Percentiles rank a stretch among this genome's conserved stretches.
Evolutionary conservation across 371 early-diverging fungal species (phyloP).

Genomic region (Vittaforma corneae): DNA sequence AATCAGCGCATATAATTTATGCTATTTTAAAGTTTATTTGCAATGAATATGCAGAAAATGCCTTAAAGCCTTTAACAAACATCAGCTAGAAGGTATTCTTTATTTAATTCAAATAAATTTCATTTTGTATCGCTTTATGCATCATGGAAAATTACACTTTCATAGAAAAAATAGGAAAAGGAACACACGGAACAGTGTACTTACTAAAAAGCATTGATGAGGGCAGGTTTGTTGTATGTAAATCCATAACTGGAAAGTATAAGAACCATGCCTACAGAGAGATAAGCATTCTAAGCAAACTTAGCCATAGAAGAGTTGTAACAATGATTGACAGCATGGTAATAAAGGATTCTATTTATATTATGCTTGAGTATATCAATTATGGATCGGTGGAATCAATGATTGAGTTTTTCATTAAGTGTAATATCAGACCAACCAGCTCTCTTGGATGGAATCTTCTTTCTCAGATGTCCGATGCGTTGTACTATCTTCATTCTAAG

Average conservation of each 20-base stretch:
- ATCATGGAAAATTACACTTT: constrained; percentile 50
- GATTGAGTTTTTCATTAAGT: constrained; percentile 64
- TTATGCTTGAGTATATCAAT: constrained; percentile 83
- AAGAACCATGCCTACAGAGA: constrained; percentile 63
- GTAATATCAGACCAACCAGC: constrained; percentile 70
- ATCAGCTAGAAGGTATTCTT: too few species aligned
- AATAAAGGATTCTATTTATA: constrained; percentile 62
- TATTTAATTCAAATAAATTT: too few species aligned
- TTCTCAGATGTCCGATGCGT: constrained; percentile 70
- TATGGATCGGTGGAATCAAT: constrained; percentile 68
- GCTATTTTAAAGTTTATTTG: too few species aligned
- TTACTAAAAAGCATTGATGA: constrained; percentile 27
- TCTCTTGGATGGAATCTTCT: constrained; percentile 65
- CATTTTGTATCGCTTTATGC: constrained; percentile 18
- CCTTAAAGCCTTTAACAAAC: too few species aligned
- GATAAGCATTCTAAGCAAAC: constrained; percentile 70
- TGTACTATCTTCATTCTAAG: constrained; percentile 80
- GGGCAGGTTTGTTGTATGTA: constrained; percentile 41
- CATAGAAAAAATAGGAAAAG: constrained; percentile 51
- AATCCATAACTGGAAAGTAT: constrained; percentile 34
- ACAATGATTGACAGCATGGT: constrained; percentile 64
- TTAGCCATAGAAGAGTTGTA: constrained; percentile 81
- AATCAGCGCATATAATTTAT: too few species aligned
- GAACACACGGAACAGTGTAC: constrained; percentile 54
- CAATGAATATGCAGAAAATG: too few species aligned